Evolutionary conservation across 2,329 filamentous ascomycete species (phyloP), one percentile per base, ranked within the genome.

Genomic region (Pseudocercospora musae): DNA sequence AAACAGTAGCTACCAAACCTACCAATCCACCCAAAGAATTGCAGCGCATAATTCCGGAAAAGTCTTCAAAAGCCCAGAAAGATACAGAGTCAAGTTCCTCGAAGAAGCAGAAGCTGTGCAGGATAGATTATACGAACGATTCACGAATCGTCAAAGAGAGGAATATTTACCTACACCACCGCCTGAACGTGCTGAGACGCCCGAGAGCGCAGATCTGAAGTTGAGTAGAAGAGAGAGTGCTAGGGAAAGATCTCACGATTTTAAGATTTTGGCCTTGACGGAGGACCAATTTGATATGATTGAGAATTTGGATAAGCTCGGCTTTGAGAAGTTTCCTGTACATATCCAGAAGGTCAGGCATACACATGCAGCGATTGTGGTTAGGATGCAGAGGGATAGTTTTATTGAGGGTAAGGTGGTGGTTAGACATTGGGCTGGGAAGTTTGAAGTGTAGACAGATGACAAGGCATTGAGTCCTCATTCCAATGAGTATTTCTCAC

Each of bases 351-450:
- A 92, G 5, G 83, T 87, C 59, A 79, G 82, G n/a, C 91, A 96
- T 73, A 91, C 86, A 63, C 94, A 98, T 76, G 94, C 93, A 0
- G 93, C 93, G 2, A 96, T 98, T 53, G 91, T 98, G 66, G 87
- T 96, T 37, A 85, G 94, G 40, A 85, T 81, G 65, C 85, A 89
- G 42, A 54, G 54, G 56, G 79, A 83, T 57, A 78, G 76, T 0
- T 96, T 92, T 70, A 81, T 84, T 1, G 93, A 98, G 76, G 94
- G 94, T 0, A 85, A 84, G 71, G 74, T 90, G 11, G 91, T 97
- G 33, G 79, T 95, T 60, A 84, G 82, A 70, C 94, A 98, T 78
- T 98, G 91, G 89, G 78, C 92, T 2, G 82, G 88, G 57, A 83
- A 88, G 52, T 97, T 98, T 73, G 75, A 86, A 66, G 71, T 87